Percentiles rank a stretch among this genome's conserved stretches.
Evolutionary conservation across 2,329 filamentous ascomycete genomes (phyloP).

Genomic region (Keithomyces neogunnii): DNA sequence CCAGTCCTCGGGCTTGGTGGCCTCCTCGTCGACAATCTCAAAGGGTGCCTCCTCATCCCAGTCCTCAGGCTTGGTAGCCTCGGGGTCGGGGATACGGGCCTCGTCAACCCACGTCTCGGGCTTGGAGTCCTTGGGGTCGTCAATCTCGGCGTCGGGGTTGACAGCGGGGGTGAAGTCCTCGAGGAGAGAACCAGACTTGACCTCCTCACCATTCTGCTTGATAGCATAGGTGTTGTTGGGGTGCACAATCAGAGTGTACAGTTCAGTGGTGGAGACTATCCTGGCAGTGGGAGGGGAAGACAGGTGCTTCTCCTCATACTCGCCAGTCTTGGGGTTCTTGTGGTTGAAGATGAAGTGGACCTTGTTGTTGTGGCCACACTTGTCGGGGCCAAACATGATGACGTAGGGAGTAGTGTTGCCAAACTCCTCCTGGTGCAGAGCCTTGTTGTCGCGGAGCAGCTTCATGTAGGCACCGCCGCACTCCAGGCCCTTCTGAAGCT

Average conservation of each 20-base stretch:
- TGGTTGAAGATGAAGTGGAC: slow-evolving; percentile 98
- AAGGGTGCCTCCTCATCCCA: slow-evolving; percentile 98
- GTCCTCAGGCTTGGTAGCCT: slow-evolving; percentile 92
- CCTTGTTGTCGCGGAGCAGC: slow-evolving; percentile 95
- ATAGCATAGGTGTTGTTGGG: slow-evolving; percentile 94
- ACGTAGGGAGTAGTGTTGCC: slow-evolving; percentile 95
- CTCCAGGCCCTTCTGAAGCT: slow-evolving; percentile 94
- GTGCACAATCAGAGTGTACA: slow-evolving; percentile 95
- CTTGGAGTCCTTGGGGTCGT: slow-evolving; percentile 89
- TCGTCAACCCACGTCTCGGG: slow-evolving; percentile 94
- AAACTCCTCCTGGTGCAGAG: slow-evolving; percentile 95
- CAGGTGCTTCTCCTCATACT: slow-evolving; percentile 99
- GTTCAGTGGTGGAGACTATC: slow-evolving; percentile 83
- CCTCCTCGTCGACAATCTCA: slow-evolving; percentile 91
- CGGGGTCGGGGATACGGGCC: slow-evolving; percentile 81
- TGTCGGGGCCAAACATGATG: slow-evolving; percentile 99
- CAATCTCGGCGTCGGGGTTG: slow-evolving; percentile 91
- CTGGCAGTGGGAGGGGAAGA: slow-evolving; percentile 73
- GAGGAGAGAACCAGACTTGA: slow-evolving; percentile 83
- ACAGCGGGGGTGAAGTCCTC: slow-evolving; percentile 92
- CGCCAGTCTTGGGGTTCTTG: slow-evolving; percentile 99
- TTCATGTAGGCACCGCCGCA: slow-evolving; percentile 99
- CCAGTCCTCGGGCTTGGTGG: slow-evolving; percentile 90
- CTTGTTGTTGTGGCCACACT: slow-evolving; percentile 99
- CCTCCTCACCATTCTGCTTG: slow-evolving; percentile 79